Evolutionary conservation across 2,329 filamentous ascomycete species (phyloP).

Genomic region (Paracorniculantispora psalliotae): DNA sequence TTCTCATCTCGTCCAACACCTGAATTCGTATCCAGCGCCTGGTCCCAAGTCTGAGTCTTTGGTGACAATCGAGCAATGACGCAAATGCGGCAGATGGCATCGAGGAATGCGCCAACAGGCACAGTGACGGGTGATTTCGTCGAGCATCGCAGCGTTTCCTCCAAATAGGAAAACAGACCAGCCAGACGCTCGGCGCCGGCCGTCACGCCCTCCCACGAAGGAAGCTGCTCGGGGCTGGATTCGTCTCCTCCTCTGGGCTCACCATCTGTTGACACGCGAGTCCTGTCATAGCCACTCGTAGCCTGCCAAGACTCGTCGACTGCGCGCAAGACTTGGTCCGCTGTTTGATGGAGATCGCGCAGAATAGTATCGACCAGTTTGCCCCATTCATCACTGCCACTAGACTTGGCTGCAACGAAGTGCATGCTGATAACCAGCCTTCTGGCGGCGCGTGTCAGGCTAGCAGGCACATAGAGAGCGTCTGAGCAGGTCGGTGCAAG

Average conservation of each 20-base stretch:
- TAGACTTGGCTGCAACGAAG: conserved; percentile 76
- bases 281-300: conserved; percentile 43
- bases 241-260: conserved; percentile 44
- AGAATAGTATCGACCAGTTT: conserved; percentile 59
- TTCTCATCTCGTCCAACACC: conserved; percentile 76
- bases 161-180: conserved; percentile 61
- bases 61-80: conserved; percentile 54
- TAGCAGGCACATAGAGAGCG: conserved; percentile 41
- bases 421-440: conserved; percentile 67
- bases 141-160: conserved; percentile 55
- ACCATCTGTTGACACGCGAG: conserved; percentile 39
- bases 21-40: conserved; percentile 59
- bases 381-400: conserved; percentile 72
- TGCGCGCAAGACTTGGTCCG: conserved; percentile 72
- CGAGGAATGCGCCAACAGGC: conserved; percentile 62
- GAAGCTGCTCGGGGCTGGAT: conserved; percentile 46
- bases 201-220: conserved; percentile 68
- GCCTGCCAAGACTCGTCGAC: conserved; percentile 81
- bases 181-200: conserved; percentile 66
- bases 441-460: conserved; percentile 54
- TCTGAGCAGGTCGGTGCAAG: conserved; percentile 61
- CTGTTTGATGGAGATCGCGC: conserved; percentile 61
- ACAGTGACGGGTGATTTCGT: conserved; percentile 63
- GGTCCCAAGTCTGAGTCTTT: conserved; percentile 41
- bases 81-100: conserved; percentile 65